These are phyloP conservation scores for Lecanicillium sp. DNA, from an alignment of 2,329 filamentous ascomycete genomes.

Conservation along the genomic window DNA sequence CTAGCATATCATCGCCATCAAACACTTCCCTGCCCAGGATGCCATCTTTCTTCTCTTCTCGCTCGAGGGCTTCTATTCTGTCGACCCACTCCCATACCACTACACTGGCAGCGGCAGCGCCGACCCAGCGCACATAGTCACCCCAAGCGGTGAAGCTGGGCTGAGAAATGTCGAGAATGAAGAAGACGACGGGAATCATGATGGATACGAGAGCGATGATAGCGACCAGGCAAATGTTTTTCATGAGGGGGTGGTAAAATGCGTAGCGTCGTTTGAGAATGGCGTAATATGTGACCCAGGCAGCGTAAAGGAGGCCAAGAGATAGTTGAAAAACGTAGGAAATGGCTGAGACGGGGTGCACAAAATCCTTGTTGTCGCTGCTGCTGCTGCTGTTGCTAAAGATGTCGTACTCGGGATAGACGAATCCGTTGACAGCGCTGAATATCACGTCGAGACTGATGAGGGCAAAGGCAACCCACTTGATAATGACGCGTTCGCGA, in stretches of 20 bases:
- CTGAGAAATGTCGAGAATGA: conserved; percentile 81
- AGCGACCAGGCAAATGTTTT: conserved; percentile 77
- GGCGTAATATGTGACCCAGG: conserved; percentile 89
- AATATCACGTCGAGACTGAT: conserved; percentile 89
- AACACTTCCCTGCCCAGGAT: conserved; percentile 87
- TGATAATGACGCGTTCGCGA: conserved; percentile 96
- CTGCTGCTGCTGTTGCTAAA: conserved; percentile 52
- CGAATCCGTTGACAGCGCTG: conserved; percentile 82
- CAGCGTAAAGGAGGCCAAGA: conserved; percentile 79
- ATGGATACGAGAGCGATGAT: conserved; percentile 72
- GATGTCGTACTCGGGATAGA: conserved; percentile 41
- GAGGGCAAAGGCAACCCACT: conserved; percentile 93
- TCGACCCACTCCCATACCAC: conserved; percentile 99
- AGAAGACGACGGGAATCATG: conserved; percentile 84
- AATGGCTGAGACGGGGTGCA: conserved; percentile 82
- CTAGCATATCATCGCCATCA: conserved; percentile 88
- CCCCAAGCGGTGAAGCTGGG: conserved; percentile 85
- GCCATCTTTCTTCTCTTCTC: conserved; percentile 89
- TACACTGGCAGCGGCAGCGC: conserved; percentile 87
- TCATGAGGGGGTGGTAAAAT: conserved; percentile 85
- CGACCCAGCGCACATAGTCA: conserved; percentile 95
- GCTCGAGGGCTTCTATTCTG: conserved; percentile 82
- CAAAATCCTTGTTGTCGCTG: conserved; percentile 46
- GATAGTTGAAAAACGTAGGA: conserved; percentile 87
- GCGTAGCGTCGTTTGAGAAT: conserved; percentile 87